These are phyloP conservation scores for Dactylellina parvicollis DNA, from an alignment of 2,329 filamentous ascomycete species.

Conservation along the genomic window DNA sequence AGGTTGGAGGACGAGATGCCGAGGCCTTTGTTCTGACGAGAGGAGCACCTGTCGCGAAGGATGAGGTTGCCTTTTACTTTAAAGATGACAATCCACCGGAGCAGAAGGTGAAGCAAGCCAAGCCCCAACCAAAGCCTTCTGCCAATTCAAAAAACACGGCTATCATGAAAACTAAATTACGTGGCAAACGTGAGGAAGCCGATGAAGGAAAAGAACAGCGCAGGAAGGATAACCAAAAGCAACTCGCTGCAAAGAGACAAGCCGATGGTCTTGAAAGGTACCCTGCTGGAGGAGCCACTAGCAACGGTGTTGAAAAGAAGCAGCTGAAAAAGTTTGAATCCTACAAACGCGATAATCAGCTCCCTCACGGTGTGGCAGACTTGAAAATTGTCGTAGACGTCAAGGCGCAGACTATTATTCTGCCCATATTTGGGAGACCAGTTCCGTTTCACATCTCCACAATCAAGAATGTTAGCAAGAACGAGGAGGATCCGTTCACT, in stretches of 20 bases:
- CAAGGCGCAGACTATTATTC: constrained; percentile 87
- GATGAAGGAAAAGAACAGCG: constrained; percentile 90
- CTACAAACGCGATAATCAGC: constrained; percentile 96
- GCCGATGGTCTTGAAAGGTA: constrained; percentile 86
- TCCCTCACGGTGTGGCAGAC: constrained; percentile 83
- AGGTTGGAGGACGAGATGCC: constrained; percentile 74
- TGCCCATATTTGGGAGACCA: constrained; percentile 96
- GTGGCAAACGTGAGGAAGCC: constrained; percentile 78
- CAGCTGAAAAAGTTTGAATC: constrained; percentile 99
- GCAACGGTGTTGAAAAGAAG: constrained; percentile 89
- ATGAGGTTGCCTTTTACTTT: constrained; percentile 98
- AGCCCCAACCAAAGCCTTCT: constrained; percentile 69
- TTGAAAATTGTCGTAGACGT: constrained; percentile 88
- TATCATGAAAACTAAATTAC: constrained; percentile 77
- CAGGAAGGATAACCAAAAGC: constrained; percentile 90
- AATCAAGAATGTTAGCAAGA: constrained; percentile 99
- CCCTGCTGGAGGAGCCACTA: constrained; percentile 75
- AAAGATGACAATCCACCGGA: constrained; percentile 92
- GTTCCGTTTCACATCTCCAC: constrained; percentile 98
- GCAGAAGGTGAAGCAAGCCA: constrained; percentile 88
- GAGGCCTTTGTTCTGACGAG: constrained; percentile 91
- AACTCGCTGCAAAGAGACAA: constrained; percentile 86
- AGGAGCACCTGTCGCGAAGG: constrained; percentile 88
- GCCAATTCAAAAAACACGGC: constrained; percentile 96
- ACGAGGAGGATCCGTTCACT: constrained; percentile 91